These are phyloP conservation scores for Physcomitrellopsis africana DNA, from an alignment of 225 moss, liverwort and hornwort species.

Conservation along the genomic window DNA sequence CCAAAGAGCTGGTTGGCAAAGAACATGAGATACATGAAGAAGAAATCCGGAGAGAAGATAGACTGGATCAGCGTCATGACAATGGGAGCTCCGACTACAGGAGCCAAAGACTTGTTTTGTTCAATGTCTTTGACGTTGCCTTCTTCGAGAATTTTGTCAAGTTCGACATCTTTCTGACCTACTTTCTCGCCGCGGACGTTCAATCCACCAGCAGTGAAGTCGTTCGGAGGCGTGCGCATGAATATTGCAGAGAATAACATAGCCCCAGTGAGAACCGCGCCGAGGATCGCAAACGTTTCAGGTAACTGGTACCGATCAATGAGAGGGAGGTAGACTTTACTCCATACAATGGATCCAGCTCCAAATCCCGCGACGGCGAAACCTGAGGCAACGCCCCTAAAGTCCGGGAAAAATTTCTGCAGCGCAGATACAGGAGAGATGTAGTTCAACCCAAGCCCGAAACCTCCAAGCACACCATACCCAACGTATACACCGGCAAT, in stretches of 20 bases:
- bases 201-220: constrained; percentile 50
- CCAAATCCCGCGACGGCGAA: constrained; percentile 83
- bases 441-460: constrained; percentile 61
- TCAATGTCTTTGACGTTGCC: background rate
- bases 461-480: constrained; percentile 49
- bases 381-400: constrained; percentile 68
- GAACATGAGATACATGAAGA: constrained; percentile 82
- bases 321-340: constrained; percentile 61
- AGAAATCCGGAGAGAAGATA: constrained; percentile 53
- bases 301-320: constrained; percentile 40
- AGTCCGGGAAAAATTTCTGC: constrained; percentile 78
- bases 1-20: constrained; percentile 76
- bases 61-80: constrained; percentile 47
- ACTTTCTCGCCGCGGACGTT: constrained; percentile 54
- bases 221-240: constrained; percentile 59
- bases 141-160: background rate
- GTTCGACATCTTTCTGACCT: background rate
- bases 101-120: background rate
- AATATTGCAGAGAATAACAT: constrained; percentile 52
- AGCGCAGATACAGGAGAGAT: constrained; percentile 82
- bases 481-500: constrained; percentile 53
- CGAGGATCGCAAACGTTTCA: constrained; percentile 69
- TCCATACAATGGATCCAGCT: constrained; percentile 70
- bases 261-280: constrained; percentile 41
- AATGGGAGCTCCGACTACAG: constrained; percentile 19